Base-by-base conservation (phyloP, 768 basidiomycete species). In the Galerina sulciceps region DNA sequence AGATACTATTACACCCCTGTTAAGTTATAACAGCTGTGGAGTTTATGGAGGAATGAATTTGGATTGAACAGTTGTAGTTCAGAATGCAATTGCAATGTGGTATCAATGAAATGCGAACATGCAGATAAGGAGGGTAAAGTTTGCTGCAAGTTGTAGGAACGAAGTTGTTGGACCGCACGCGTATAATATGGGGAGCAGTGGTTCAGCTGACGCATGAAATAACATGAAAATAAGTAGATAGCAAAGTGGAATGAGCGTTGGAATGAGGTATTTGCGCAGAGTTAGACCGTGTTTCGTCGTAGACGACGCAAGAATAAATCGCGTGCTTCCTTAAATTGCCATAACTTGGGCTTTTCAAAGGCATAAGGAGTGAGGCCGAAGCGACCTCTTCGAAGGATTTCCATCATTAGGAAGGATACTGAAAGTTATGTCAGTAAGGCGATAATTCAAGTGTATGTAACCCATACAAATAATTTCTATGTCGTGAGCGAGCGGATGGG, bases 331-430 rank as follows among this genome's bases (percentile, higher is more conserved):
- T 73, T 73, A 35, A 81, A 69, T 52, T 74, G 77, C 83, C 82
- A 85, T 57, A 77, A 63, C 55, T 76, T 84, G 17, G 80, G 77
- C 43, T 78, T 80, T 52, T 79, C 79, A 40, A 82, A 80, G 4
- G 73, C 68, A 57, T 80, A 85, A 4, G 79, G 75, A 22, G 79
- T 78, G 10, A 83, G 78, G 55, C 65, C 71, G 65, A 87, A 88
- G 35, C 84, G 81, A 41, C 84, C 81, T 46, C 85, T 80, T 26
- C 86, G 84, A 14, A 88, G 68, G 34, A 86, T 82, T 67, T 88
- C 86, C 78, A 88, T 82, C 71, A 88, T 80, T 36, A 88, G 73
- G 68, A 87, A 86, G 13, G 84, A 85, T 8, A 87, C 85, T 85
- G 9, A 31, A 18, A 13, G 36, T 11, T 5, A 4, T 18, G 58